Base-by-base conservation (phyloP, 805 yeast species). In the Saccharomycopsis fermentans region DNA sequence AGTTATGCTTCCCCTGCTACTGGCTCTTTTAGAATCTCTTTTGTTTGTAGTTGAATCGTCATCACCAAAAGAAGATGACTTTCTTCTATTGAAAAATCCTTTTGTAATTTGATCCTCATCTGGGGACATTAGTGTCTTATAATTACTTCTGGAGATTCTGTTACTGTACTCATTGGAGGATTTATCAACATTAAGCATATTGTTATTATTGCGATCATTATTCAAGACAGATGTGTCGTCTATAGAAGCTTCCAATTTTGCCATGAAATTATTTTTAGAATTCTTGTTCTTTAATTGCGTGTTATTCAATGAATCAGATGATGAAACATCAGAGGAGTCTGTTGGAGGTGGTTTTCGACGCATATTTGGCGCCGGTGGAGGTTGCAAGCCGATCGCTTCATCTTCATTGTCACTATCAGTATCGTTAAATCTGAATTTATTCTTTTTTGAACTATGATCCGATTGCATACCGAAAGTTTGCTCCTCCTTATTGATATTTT, bases 171-270 rank as follows among this genome's bases (percentile, higher is more conserved):
- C 51, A 29, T 19, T 27, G 21, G 32, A 8, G 32, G 14, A 16
- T 6, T n/a, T 36, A n/a, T 32, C 50, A 19, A 24, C 14, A 26
- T 24, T 32, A 2, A 57, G 52, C 19, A 19, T 11, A 47, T 14
- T 54, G 24, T 34, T 24, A 29, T 48, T 50, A 19, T 24, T 32
- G 34, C 47, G n/a, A 21, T n/a, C 39, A 27, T 43, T 57, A 53
- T 40, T 39, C 12, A 39, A 32, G 19, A 55, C 56, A 50, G 59
- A 39, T 4, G 60, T 40, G 39, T 61, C 62, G 32, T 61, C 63
- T 54, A 61, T 61, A 8, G 63, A 58, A 16, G 61, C 59, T 43
- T 61, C 62, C 27, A 61, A 54, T 35, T 56, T 58, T 1, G 59
- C 60, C 63, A 60, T 60, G 34, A 60, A 58, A n/a, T 58, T 55